Conservation (phyloP, 2,329 filamentous ascomycete species). For the Ascochyta koolunga region DNA sequence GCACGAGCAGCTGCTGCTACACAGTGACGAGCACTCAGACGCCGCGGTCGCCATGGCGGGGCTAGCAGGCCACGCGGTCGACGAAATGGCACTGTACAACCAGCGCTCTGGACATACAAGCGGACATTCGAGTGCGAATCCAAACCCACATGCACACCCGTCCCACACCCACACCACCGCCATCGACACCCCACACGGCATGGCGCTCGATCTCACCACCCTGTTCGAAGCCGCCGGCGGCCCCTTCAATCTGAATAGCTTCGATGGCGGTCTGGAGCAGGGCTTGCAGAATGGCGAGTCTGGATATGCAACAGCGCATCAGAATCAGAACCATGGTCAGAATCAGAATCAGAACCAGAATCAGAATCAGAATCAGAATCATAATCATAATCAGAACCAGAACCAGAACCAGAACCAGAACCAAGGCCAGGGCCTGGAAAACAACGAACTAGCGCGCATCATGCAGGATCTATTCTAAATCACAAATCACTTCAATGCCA, state of each 20-base stretch:
- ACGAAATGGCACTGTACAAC: conserved; percentile 59
- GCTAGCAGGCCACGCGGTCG: conserved; percentile 66
- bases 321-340: no score
- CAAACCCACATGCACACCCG: no score
- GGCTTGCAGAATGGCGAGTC: conserved; percentile 47
- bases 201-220: conserved; percentile 68
- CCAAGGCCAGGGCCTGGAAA: conserved; percentile 59
- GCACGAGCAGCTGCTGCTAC: conserved; percentile 50
- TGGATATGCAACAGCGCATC: neutral
- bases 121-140: no score
- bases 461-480: conserved; percentile 64
- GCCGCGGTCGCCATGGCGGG: conserved; percentile 71
- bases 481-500: no score
- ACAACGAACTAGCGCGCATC: conserved; percentile 65
- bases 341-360: no score
- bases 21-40: conserved; percentile 61
- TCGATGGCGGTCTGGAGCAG: conserved; percentile 38
- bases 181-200: conserved; percentile 61
- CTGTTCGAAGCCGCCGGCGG: conserved; percentile 68
- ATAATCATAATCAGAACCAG: no score
- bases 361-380: no score
- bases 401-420: neutral
- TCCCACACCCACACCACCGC: conserved; percentile 27
- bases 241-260: conserved; percentile 38
- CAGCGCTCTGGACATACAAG: no score